Evolutionary conservation across 78 protist genomes (phyloP), one percentile per base, ranked within the genome.

Genomic region (Dictyostelium purpureum): DNA sequence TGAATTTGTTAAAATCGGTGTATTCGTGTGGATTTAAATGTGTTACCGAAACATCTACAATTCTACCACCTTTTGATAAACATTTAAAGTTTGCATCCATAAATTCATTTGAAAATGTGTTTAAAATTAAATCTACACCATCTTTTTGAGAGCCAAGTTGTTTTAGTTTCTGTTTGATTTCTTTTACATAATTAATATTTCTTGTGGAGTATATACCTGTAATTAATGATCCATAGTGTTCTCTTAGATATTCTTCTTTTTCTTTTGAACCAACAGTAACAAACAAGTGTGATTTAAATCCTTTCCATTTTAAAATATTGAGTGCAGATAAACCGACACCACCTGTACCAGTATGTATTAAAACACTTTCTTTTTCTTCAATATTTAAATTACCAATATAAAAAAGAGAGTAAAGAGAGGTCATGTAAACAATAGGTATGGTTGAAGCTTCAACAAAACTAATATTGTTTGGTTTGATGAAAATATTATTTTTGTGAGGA

Each of bases 321-420:
- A 96, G 81, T 18, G 97, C 91, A 7, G 98, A 94, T 31, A 96
- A 7, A 56, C 98, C 98, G 28, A 96, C 97, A 26, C 98, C 98
- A 19, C 98, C 98, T 0, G 96, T 81, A 6, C 96, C 98, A 9
- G 94, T 82, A 10, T 89, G 96, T 45, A 96, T 80, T 31, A 96
- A 95, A 1, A 96, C 79, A n/a, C 75, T 31, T 26, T 67, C 79
- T 67, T 81, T 71, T 0, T 76, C n/a, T 12, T 74, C 73, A 11
- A 21, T 28, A 45, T 90, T 18, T 54, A 96, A 18, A 11, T 79
- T 77, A 47, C 57, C 56, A 24, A 63, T 38, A 6, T 89, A 61
- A 74, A 73, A 78, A 16, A 89, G 49, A 37, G 63, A 26, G 37
- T 89, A 78, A 57, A 28, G 70, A 4, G 94, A 87, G 7, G 94